A percentile compares a stretch with the other conserved stretches of the same genome.
Evolutionary conservation across 2,329 filamentous ascomycete species (phyloP).

Genomic region (Knufia petricola): DNA sequence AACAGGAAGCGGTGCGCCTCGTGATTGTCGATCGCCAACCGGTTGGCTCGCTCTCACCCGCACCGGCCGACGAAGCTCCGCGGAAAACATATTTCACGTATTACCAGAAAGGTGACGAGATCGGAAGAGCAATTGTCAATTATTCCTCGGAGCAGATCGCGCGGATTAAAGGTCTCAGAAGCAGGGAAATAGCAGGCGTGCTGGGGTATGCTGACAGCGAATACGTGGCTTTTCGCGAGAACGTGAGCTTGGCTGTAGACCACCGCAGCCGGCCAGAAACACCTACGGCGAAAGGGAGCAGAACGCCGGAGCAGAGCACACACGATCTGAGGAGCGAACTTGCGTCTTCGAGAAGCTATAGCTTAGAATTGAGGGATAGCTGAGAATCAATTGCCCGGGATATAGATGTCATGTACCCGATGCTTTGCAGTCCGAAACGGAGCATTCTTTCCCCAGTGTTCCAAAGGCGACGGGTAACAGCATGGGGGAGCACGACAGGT

Average conservation of each 20-base stretch:
- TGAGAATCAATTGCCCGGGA: too few species aligned
- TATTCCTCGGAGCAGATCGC: conserved; percentile 79
- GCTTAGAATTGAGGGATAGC: neutral
- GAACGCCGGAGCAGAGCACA: conserved; percentile 18
- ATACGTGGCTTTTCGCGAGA: conserved; percentile 82
- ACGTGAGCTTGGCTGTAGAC: conserved; percentile 56
- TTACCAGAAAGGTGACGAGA: conserved; percentile 48
- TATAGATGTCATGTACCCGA: too few species aligned
- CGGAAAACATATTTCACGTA: conserved; percentile 23
- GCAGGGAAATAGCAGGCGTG: conserved; percentile 66
- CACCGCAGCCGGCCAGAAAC: conserved; percentile 18
- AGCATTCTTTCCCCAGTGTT: too few species aligned
- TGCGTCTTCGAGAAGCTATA: neutral
- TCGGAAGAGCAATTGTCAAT: conserved; percentile 83
- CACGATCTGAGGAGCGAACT: conserved; percentile 5
- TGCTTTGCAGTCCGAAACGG: too few species aligned
- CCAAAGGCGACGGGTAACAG: too few species aligned
- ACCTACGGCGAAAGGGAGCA: conserved; percentile 9
- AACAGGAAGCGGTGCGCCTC: conserved; percentile 84
- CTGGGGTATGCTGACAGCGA: conserved; percentile 91
- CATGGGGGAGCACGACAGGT: neutral
- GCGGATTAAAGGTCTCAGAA: conserved; percentile 74
- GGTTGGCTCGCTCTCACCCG: conserved; percentile 27
- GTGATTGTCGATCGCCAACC: conserved; percentile 61
- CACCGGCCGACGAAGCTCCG: conserved; percentile 12